Evolutionary conservation across 73 alveolate species (phyloP), one percentile per base, ranked within the genome.

Genomic region (Uronychia binucleata): DNA sequence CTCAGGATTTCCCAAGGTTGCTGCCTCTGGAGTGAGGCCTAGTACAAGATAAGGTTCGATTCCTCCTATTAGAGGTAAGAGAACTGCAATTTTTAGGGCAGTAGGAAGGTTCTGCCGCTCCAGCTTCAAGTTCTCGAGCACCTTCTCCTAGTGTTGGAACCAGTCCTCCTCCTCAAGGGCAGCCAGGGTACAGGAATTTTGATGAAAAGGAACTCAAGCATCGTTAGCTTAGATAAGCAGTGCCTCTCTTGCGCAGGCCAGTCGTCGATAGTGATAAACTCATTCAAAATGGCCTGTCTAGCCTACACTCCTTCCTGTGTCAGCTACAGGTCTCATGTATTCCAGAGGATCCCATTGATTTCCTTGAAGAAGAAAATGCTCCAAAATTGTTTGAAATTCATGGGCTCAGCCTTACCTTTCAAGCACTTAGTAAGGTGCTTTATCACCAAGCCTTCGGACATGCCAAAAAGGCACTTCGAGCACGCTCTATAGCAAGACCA

Each of bases 211-310:
- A 30, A 28, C 19, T 46, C 79, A 67, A 30, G 33, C 74, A 31
- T 30, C 34, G 74, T 74, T 25, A 28, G 75, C 1, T 5, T 91
- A 30, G 96, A 91, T 57, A 92, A 92, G 19, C 77, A 88, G 78
- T 91, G 96, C 77, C 26, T 88, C 34, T 91, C 96, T 19, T 91
- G 96, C 82, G 31, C 94, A 27, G 94, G 94, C 25, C 75, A 88
- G 80, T 33, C 81, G 0, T 58, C 91, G 27, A 32, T 75, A 27
- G 79, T 91, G 30, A 32, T 87, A 14, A 31, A 67, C 11, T 77
- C 93, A 30, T 91, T 91, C 77, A 91, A 91, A 74, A 32, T 91
- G 60, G 96, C 96, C 26, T 91, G 96, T 81, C 77, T 91, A 28
- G 94, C 94, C 30, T 91, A 91, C 79, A 78, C 92, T 14, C 96